Conservation (phyloP, 1,284 basidiomycete species). For the Trichosporon sp. region DNA sequence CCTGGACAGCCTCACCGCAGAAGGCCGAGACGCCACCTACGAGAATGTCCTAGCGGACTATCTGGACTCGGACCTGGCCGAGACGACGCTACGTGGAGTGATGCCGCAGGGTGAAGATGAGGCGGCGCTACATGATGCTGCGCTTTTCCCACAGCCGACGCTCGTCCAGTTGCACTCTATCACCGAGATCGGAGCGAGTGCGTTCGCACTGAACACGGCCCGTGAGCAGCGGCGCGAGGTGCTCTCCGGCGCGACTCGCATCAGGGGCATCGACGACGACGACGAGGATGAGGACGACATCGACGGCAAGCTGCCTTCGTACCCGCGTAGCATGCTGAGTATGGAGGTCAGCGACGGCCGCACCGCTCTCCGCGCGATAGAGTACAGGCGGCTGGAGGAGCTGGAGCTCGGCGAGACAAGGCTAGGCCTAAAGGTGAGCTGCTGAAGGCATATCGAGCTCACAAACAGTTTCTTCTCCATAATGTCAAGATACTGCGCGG, state of each 20-base stretch:
- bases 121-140: not conserved
- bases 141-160: conserved; percentile 30
- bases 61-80: not conserved
- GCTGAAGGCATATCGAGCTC: not conserved
- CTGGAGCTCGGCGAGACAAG: conserved; percentile 40
- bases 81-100: not conserved
- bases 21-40: not conserved
- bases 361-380: conserved; percentile 35
- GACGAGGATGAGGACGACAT: conserved; percentile 20
- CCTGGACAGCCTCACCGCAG: not conserved
- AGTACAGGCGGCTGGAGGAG: conserved; percentile 35
- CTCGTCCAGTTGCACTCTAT: conserved; percentile 38
- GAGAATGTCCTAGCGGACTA: not conserved
- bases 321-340: conserved; percentile 43
- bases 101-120: not conserved
- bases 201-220: conserved; percentile 38
- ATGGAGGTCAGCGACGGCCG: conserved; percentile 43
- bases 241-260: conserved; percentile 37
- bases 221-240: conserved; percentile 44
- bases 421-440: conserved; percentile 41
- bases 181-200: conserved; percentile 40
- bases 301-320: conserved; percentile 33
- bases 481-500: conserved; percentile 32
- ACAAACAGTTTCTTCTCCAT: conserved; percentile 34
- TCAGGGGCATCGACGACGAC: conserved; percentile 41